Percentiles rank a stretch among this genome's conserved stretches.
phyloP scores from a whole-genome alignment of 257 asterid genomes.

The Dorcoceras hygrometricum region DNA sequence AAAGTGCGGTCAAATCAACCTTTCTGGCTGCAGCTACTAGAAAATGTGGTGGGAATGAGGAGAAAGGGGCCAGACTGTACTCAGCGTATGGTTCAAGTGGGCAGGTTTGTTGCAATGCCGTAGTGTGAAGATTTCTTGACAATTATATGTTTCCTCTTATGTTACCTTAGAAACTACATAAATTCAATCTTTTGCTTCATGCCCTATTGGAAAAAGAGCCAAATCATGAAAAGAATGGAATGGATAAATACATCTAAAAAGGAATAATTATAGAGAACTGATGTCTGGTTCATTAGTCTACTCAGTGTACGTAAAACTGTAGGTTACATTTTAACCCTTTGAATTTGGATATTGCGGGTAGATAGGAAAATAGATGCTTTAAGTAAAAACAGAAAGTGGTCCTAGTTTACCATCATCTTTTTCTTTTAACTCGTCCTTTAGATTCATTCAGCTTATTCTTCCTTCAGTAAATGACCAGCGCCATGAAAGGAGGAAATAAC shows the following conservation, averaged over 20 bases:
- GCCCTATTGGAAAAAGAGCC: not conserved
- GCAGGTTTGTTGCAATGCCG: conserved; percentile 47
- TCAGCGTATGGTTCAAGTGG: conserved; percentile 86
- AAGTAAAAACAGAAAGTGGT: too few species aligned
- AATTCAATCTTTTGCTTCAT: not conserved
- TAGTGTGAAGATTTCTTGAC: not conserved
- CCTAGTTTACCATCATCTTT: too few species aligned
- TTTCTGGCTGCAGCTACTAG: conserved; percentile 81
- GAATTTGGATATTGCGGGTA: too few species aligned
- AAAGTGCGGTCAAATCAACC: conserved; percentile 84
- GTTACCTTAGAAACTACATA: not conserved
- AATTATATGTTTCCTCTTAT: not conserved
- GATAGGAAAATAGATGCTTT: too few species aligned
- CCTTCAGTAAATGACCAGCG: not conserved
- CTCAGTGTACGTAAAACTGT: not conserved
- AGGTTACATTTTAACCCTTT: too few species aligned
- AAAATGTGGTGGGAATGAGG: conserved; percentile 93
- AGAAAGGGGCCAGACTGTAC: conserved; percentile 74
- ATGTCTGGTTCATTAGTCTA: not conserved
- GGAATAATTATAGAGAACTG: not conserved
- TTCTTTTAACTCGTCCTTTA: not conserved
- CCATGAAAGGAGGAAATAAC: not conserved
- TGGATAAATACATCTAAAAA: not conserved
- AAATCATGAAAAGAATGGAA: not conserved
- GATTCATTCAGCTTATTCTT: not conserved